A percentile compares a stretch with the other conserved stretches of the same genome.
Evolutionary conservation across 176 grass and related monocot genomes (phyloP).

Genomic region (Rhynchospora breviuscula): DNA sequence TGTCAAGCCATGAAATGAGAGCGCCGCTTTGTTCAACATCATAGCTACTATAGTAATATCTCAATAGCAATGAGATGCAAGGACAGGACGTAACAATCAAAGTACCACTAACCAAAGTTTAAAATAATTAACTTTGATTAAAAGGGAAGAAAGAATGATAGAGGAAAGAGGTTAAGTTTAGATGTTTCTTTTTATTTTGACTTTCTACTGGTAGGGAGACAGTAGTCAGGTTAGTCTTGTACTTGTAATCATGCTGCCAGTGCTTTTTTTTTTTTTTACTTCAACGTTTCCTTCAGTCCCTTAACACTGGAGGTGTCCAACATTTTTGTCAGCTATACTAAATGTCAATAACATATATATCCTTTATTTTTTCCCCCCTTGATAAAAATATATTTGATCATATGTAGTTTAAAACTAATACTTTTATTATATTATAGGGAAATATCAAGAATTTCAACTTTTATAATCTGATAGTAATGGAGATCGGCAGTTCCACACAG

Average conservation of each 20-base stretch:
- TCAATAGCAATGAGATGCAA: not conserved
- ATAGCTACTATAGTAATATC: not conserved
- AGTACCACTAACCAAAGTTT: not conserved
- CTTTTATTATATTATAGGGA: not conserved
- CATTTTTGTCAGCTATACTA: not conserved
- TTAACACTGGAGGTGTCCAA: not conserved
- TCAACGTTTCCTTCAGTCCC: not conserved
- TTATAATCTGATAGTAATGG: not conserved
- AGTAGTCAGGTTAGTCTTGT: conserved; percentile 5
- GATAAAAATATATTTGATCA: no score
- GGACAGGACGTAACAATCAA: not conserved
- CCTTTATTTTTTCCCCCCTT: not conserved
- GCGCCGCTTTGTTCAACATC: not conserved
- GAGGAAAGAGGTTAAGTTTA: conserved; percentile 12
- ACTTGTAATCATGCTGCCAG: not conserved
- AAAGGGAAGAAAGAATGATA: conserved; percentile 25
- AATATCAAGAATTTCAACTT: not conserved
- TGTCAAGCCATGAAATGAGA: not conserved
- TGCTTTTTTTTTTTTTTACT: not conserved
- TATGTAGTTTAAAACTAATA: not conserved
- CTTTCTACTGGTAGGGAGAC: conserved; percentile 17
- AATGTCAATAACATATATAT: not conserved
- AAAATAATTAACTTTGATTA: conserved; percentile 28
- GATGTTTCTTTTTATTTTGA: conserved; percentile 12
- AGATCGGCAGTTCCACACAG: not conserved